phyloP scores from a whole-genome alignment of 805 yeast species.

The Metschnikowia anglica region DNA sequence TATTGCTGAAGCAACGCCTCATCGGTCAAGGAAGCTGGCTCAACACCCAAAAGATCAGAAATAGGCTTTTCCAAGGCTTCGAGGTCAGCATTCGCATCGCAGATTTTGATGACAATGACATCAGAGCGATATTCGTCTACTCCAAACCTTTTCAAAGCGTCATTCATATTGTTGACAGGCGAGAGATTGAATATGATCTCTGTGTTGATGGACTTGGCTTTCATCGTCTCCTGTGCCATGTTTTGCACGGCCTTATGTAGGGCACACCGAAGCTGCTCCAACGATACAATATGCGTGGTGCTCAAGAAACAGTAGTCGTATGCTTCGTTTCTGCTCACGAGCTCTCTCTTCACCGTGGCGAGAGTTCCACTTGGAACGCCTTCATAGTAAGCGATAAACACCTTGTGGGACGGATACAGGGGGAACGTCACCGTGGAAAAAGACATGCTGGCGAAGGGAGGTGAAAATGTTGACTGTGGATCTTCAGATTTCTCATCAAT shows the following conservation, averaged over 20 bases:
- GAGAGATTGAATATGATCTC: slow-evolving; percentile 70
- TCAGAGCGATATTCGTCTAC: slow-evolving; percentile 48
- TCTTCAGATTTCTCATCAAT: too few relatives aligned
- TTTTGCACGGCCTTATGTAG: slow-evolving; percentile 62
- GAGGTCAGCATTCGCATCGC: slow-evolving; percentile 21
- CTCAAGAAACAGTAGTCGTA: slow-evolving; percentile 68
- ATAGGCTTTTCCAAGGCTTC: slow-evolving; percentile 31
- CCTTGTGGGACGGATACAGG: slow-evolving; percentile 42
- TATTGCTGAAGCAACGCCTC: slow-evolving; percentile 21
- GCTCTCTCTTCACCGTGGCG: slow-evolving; percentile 42
- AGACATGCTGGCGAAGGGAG: neutral
- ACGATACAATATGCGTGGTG: slow-evolving; percentile 54
- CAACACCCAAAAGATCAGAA: slow-evolving; percentile 16
- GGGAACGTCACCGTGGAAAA: slow-evolving; percentile 33
- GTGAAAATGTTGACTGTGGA: too few relatives aligned
- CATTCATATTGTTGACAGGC: slow-evolving; percentile 69
- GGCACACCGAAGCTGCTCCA: slow-evolving; percentile 62
- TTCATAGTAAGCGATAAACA: slow-evolving; percentile 45
- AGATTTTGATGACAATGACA: slow-evolving; percentile 53
- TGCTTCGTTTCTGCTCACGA: slow-evolving; percentile 44
- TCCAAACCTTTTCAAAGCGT: slow-evolving; percentile 71
- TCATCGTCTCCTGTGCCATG: slow-evolving; percentile 43
- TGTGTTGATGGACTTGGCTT: slow-evolving; percentile 67
- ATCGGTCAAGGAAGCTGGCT: slow-evolving; percentile 24
- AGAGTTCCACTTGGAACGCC: slow-evolving; percentile 43